Base-by-base conservation (phyloP, 768 basidiomycete species). In the Erythrobasidium yunnanense region DNA sequence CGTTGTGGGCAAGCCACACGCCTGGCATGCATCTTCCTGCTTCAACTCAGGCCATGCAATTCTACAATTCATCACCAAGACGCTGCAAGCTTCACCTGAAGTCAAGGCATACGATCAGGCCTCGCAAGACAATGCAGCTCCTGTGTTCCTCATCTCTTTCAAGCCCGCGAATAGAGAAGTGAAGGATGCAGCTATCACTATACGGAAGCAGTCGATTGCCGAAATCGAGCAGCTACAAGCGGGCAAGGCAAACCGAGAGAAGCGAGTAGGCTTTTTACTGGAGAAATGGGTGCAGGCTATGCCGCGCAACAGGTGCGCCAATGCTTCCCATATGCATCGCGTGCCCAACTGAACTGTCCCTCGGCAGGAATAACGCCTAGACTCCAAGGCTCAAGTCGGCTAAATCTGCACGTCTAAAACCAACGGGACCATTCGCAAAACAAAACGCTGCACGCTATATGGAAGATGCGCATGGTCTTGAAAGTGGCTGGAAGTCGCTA, bases 1-100 rank as follows among this genome's bases (percentile, higher is more conserved):
- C 55, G 84, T 90, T 20, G 84, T 86, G 55, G 86, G 83, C 7
- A 88, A 85, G 73, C 80, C 84, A 6, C 81, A 79, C 34, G 83
- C 81, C 29, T 92, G 90, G 90, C 83, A 90, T 71, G 85, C 90
- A 1, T 76, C 80, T 13, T 73, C 84, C 60, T 88, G 86, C 73
- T 78, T 92, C 8, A 80, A 81, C 45, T 91, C 87, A 83, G 88
- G 84, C n/a, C 76, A 83, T 42, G 73, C 71, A 17, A 82, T 88
- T 68, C 71, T 92, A 52, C 71, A 75, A 4, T 85, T 82, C 73
- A 71, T 92, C 17, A 75, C 73, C 29, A 46, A 34, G 1, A 52
- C 5, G 18, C 13, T 23, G 11, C 1, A 20, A 8, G 33, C n/a
- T 34, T 25, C 18, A 8, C 30, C 23, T 5, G 35, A 50, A 32